Percentiles rank a stretch among this genome's conserved stretches.
These are phyloP conservation scores for Phytophthora foliorum DNA, from an alignment of 352 stramenopile species.

Conservation along the genomic window DNA sequence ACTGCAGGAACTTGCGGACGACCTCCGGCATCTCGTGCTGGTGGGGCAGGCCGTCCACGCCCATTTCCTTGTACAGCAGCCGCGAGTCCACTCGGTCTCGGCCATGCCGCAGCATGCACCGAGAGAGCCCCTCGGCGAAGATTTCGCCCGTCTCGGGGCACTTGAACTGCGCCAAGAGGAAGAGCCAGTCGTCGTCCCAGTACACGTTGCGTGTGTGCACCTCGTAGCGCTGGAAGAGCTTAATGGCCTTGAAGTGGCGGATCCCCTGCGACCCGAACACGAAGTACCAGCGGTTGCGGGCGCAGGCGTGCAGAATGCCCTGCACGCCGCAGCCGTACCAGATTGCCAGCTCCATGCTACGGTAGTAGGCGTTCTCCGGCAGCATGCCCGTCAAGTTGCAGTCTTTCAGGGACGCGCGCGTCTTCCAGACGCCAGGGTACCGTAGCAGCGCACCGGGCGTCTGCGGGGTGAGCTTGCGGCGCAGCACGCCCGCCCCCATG, in stretches of 20 bases:
- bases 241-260: slow-evolving; percentile 68
- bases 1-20: slow-evolving; percentile 61
- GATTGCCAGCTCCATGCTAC: slow-evolving; percentile 78
- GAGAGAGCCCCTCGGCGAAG: slow-evolving; percentile 71
- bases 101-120: slow-evolving; percentile 69
- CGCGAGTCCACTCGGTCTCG: slow-evolving; percentile 59
- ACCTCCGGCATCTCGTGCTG: slow-evolving; percentile 59
- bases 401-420: slow-evolving; percentile 65
- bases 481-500: slow-evolving; percentile 65
- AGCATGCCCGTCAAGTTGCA: slow-evolving; percentile 63
- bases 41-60: slow-evolving; percentile 49
- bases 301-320: slow-evolving; percentile 66
- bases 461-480: slow-evolving; percentile 54
- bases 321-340: slow-evolving; percentile 74
- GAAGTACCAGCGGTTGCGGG: slow-evolving; percentile 72
- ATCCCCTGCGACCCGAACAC: slow-evolving; percentile 78
- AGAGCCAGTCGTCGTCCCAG: slow-evolving; percentile 82
- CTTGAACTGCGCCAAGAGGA: slow-evolving; percentile 71
- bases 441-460: slow-evolving; percentile 57
- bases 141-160: slow-evolving; percentile 70
- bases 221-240: slow-evolving; percentile 63
- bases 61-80: slow-evolving; percentile 65
- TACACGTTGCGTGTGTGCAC: slow-evolving; percentile 77
- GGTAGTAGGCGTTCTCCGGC: slow-evolving; percentile 75
- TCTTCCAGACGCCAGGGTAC: slow-evolving; percentile 64